A percentile compares a stretch with the other conserved stretches of the same genome.
Evolutionary conservation across 2,329 filamentous ascomycete species (phyloP).

Genomic region (Xylaria sp.): DNA sequence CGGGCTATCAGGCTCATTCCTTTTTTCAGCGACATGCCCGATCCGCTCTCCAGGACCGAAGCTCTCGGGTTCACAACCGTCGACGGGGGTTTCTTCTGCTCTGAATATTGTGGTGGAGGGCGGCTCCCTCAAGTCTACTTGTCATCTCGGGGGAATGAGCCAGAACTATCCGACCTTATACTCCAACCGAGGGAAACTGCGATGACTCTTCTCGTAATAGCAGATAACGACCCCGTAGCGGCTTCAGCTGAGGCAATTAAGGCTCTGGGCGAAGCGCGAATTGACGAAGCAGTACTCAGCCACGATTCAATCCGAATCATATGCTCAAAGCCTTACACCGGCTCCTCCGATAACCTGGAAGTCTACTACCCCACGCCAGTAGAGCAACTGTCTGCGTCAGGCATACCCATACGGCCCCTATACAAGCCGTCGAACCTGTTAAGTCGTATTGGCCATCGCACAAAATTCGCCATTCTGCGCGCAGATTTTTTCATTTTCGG

Average conservation of each 20-base stretch:
- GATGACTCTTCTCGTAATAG: conserved; percentile 30
- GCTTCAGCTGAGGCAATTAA: conserved; percentile 22
- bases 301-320: conserved; percentile 28
- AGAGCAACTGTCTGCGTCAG: conserved; percentile 12
- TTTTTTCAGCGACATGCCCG: conserved; percentile 12
- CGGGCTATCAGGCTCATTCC: conserved; percentile 24
- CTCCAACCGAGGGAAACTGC: conserved; percentile 21
- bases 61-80: conserved; percentile 27
- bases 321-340: neutral
- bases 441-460: conserved; percentile 22
- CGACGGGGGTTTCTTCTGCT: conserved; percentile 30
- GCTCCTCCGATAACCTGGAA: neutral
- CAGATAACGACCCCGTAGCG: neutral
- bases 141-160: conserved; percentile 1
- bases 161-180: conserved; percentile 32
- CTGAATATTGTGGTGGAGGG: conserved; percentile 29
- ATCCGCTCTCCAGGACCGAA: conserved; percentile 24
- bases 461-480: conserved; percentile 33
- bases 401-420: conserved; percentile 8
- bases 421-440: conserved; percentile 29
- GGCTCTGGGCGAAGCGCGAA: conserved; percentile 12
- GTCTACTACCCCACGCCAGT: conserved; percentile 27
- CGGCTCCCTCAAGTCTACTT: conserved; percentile 36
- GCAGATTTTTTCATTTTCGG: conserved; percentile 34
- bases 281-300: conserved; percentile 23